Evolutionary conservation across 768 basidiomycete genomes (phyloP), one percentile per base, ranked within the genome.

Genomic region (Lactarius hengduanensis): DNA sequence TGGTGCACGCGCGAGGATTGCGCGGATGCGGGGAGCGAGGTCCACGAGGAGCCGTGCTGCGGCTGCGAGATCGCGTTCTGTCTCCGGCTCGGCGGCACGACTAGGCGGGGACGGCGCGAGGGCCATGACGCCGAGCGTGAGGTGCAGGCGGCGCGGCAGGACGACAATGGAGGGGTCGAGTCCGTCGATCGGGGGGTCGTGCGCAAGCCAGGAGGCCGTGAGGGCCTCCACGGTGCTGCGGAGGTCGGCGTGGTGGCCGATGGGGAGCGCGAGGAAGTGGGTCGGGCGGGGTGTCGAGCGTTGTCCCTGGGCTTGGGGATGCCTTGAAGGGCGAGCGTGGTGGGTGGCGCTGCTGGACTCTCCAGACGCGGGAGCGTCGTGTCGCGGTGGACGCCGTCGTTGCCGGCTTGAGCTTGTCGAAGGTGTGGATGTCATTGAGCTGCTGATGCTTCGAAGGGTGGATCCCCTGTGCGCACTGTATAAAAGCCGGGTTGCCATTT

Each of bases 121-220:
- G 0, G 82, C 76, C 87, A 92, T 88, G 1, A 91, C 89, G 1
- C 90, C 90, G 2, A 92, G 76, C 0, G 90, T 92, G 64, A 92
- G 75, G 74, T 92, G 90, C 53, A 91, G 75, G n/a, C 89, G 74
- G 11, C 82, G 79, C 0, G 81, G 75, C 9, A 78, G 78, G 62
- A 91, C 80, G 61, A 89, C 74, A 69, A 92, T 84, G 3, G 82
- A 79, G 10, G 71, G 72, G 74, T 92, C 87, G 4, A 92, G 77
- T 0, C 91, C 91, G 0, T 75, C 69, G 28, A 80, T 78, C 8
- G 76, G 66, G 0, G 79, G 78, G 4, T 65, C 62, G 30, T 69
- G 62, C 4, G 59, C 62, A 10, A 79, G 76, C 54, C 79, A 72
- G 22, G 73, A 71, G 30, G 66, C 55, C 0, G 76, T 74, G 64